A percentile compares a stretch with the other conserved stretches of the same genome.
phyloP scores from a whole-genome alignment of 768 basidiomycete species.

The Lentinula detonsa region DNA sequence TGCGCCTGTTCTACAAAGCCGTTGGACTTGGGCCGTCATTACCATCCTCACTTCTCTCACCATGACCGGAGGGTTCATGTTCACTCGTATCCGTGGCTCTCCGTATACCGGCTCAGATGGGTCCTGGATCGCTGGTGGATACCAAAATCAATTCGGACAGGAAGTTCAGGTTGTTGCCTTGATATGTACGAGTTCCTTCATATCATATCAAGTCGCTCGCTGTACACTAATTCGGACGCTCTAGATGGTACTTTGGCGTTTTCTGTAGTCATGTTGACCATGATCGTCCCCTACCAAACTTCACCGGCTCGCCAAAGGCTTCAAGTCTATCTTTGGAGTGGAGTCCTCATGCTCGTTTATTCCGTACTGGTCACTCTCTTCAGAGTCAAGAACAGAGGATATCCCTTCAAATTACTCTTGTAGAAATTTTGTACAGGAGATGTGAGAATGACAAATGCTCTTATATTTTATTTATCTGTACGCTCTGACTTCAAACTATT shows the following conservation, averaged over 20 bases:
- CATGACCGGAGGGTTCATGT: constrained; percentile 97
- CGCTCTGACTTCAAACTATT: neutral
- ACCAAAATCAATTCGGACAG: constrained; percentile 86
- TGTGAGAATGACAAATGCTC: neutral
- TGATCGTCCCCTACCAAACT: constrained; percentile 73
- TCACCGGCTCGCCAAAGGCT: constrained; percentile 72
- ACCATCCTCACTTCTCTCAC: constrained; percentile 58
- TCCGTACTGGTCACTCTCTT: constrained; percentile 84
- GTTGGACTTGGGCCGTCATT: constrained; percentile 73
- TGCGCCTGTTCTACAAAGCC: constrained; percentile 57
- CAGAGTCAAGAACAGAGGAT: constrained; percentile 84
- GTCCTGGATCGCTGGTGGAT: constrained; percentile 83
- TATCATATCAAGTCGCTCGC: neutral
- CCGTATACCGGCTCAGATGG: constrained; percentile 64
- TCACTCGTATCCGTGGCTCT: constrained; percentile 80
- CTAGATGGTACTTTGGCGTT: constrained; percentile 82
- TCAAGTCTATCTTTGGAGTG: constrained; percentile 88
- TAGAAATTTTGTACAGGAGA: constrained; percentile 21
- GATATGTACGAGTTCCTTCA: constrained; percentile 60
- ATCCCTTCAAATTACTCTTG: constrained; percentile 76
- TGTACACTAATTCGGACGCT: constrained; percentile 8
- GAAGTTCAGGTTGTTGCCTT: constrained; percentile 85
- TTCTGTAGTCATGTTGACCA: constrained; percentile 72
- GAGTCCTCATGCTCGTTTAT: constrained; percentile 77
- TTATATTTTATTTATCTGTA: neutral